A percentile compares a stretch with the other conserved stretches of the same genome.
Conservation (phyloP, 2,329 filamentous ascomycete species). For the Cladosporium sp. region DNA sequence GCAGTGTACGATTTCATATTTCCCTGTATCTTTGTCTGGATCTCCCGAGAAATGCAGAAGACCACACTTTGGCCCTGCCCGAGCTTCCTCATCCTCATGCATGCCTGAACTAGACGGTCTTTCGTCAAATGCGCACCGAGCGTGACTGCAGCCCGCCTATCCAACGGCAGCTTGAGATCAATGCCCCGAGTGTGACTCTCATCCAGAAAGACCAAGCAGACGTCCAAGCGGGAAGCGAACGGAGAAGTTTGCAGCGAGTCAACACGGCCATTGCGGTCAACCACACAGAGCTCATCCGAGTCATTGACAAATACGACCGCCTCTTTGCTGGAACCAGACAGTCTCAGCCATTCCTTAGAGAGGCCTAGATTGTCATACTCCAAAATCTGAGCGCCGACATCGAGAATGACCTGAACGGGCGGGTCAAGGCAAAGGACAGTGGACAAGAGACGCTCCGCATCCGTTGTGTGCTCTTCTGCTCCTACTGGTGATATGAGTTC, state of each 20-base stretch:
- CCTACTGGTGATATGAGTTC: constrained; percentile 18
- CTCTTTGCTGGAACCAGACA: constrained; percentile 34
- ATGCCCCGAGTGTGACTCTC: constrained; percentile 70
- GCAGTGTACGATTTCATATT: constrained; percentile 11
- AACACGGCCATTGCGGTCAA: constrained; percentile 49
- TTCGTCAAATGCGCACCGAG: constrained; percentile 66
- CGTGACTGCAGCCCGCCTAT: constrained; percentile 66
- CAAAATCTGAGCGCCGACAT: constrained; percentile 70
- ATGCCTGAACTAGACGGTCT: constrained; percentile 68
- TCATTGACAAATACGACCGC: constrained; percentile 61
- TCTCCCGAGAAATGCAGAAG: constrained; percentile 62
- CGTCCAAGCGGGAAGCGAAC: constrained; percentile 56
- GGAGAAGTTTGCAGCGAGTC: constrained; percentile 60
- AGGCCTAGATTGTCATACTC: constrained; percentile 61
- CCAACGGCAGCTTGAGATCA: constrained; percentile 61
- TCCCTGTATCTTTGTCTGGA: constrained; percentile 54
- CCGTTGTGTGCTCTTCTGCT: not conserved
- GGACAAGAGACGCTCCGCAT: constrained; percentile 44
- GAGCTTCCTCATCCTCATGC: constrained; percentile 69
- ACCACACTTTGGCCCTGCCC: constrained; percentile 65
- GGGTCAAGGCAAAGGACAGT: constrained; percentile 44
- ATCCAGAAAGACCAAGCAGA: constrained; percentile 68
- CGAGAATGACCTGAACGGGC: constrained; percentile 61
- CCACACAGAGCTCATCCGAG: constrained; percentile 55
- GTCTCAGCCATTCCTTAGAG: constrained; percentile 55